Evolutionary conservation across 768 basidiomycete genomes (phyloP), one percentile per base, ranked within the genome.

Genomic region (Trametes meyenii): DNA sequence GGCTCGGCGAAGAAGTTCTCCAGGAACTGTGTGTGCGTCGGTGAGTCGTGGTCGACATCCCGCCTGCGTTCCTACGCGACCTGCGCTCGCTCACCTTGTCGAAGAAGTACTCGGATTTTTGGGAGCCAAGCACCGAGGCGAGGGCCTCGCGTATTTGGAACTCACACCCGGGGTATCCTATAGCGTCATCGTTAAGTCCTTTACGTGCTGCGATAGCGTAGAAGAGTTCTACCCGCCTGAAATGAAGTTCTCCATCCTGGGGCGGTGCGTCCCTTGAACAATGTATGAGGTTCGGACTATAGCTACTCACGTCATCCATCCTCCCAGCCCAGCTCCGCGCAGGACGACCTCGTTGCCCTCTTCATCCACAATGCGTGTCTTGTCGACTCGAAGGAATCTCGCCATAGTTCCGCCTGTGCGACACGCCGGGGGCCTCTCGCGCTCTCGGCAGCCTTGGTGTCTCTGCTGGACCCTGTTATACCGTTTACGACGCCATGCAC

Each of bases 131-230:
- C 2, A 84, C 79, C 13, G 83, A 77, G 19, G 81, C 79, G 17
- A 94, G 75, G 2, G 85, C 86, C 21, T 81, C 83, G 36, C 90
- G 85, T 64, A 92, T 87, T 72, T 92, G 87, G 71, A 78, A 83
- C 71, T 94, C 91, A 67, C 90, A 90, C 7, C 90, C 92, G 56
- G 91, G 89, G 72, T 87, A 92, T 12, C 90, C 90, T 83, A 70
- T 7, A 19, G 12, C 26, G 42, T 44, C 50, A 36, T 33, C 21
- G 11, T 19, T 35, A 16, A 33, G 29, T 33, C n/a, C 19, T 17
- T 44, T 40, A 39, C 46, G 45, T 50, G 29, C 50, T 23, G 23
- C 19, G 16, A 36, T 3, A 23, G 39, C 21, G 58, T 24, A 50
- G 29, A 38, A 42, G 24, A 38, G 40, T 45, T 35, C 2, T 29